These are phyloP conservation scores for Hansenula sp. DNA, from an alignment of 1,139 yeast genomes.

Conservation along the genomic window DNA sequence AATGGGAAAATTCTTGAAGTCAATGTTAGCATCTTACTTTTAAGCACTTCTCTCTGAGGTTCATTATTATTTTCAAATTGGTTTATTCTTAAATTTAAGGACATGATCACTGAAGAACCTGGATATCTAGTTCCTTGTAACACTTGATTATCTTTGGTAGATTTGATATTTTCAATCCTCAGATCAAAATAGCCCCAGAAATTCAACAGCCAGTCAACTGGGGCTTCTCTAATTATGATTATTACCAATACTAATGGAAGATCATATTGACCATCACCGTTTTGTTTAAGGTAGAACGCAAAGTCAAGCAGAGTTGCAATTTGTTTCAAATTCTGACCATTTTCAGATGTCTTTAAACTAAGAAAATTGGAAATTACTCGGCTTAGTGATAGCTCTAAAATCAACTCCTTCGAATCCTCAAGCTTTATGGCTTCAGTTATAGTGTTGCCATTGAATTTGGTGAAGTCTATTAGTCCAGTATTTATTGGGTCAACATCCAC, in stretches of 20 bases:
- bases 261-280: slow-evolving; percentile 6
- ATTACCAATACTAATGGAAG: slow-evolving; percentile 10
- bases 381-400: slow-evolving; percentile 9
- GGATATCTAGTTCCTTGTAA: slow-evolving; percentile 9
- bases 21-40: slow-evolving; percentile 12
- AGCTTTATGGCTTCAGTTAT: neutral
- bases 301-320: slow-evolving; percentile 17
- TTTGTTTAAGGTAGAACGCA: slow-evolving; percentile 10
- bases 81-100: slow-evolving; percentile 13
- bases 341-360: slow-evolving; percentile 7
- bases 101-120: slow-evolving; percentile 10
- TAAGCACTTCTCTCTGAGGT: slow-evolving; percentile 13
- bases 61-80: slow-evolving; percentile 12
- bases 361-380: slow-evolving; percentile 8
- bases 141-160: neutral
- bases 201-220: slow-evolving; percentile 12
- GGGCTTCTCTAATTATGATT: slow-evolving; percentile 6
- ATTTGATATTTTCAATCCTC: slow-evolving; percentile 7
- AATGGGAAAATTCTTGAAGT: slow-evolving; percentile 12
- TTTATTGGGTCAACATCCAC: slow-evolving; percentile 5
- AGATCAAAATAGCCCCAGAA: slow-evolving; percentile 18
- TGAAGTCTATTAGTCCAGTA: neutral
- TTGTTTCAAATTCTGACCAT: slow-evolving; percentile 9
- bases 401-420: neutral
- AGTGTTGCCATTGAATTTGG: neutral